Percentiles rank a stretch among this genome's conserved stretches.
Conservation (phyloP, 768 basidiomycete species). For the Pulveroboletus sp. region DNA sequence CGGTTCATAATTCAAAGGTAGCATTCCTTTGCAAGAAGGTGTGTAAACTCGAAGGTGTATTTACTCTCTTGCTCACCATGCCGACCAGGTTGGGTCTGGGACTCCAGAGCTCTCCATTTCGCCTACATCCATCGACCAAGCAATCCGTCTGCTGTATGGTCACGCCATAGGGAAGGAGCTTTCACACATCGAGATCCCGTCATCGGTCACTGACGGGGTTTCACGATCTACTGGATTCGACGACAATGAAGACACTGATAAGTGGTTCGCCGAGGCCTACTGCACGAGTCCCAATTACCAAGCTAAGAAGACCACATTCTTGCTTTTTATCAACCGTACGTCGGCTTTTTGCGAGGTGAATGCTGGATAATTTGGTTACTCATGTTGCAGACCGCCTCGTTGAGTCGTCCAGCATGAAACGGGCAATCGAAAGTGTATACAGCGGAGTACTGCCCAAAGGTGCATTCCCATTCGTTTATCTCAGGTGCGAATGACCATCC, state of each 20-base stretch:
- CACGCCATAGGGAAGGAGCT: constrained; percentile 77
- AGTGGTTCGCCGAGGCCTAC: constrained; percentile 71
- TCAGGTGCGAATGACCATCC: constrained; percentile 54
- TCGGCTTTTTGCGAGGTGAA: constrained; percentile 4
- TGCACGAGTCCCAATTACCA: constrained; percentile 88
- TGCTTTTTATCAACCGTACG: constrained; percentile 94
- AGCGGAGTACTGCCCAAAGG: constrained; percentile 85
- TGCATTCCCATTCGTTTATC: constrained; percentile 84
- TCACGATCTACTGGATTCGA: constrained; percentile 11
- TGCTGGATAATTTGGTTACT: not conserved
- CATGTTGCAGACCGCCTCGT: constrained; percentile 74
- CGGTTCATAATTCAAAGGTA: constrained; percentile 85
- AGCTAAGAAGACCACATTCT: constrained; percentile 76
- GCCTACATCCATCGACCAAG: constrained; percentile 55
- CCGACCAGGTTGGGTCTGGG: constrained; percentile 57
- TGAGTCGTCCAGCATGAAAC: constrained; percentile 81
- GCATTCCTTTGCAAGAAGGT: constrained; percentile 94
- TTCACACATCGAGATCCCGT: constrained; percentile 40
- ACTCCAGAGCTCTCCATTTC: constrained; percentile 82
- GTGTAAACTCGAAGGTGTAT: not conserved
- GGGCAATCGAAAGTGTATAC: constrained; percentile 84
- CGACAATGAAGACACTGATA: constrained; percentile 34
- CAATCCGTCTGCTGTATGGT: constrained; percentile 80
- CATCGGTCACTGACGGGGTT: constrained; percentile 25
- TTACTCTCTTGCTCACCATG: constrained; percentile 2